Evolutionary conservation across 2,329 filamentous ascomycete species (phyloP), one percentile per base, ranked within the genome.

Genomic region (Beauveria medogensis): DNA sequence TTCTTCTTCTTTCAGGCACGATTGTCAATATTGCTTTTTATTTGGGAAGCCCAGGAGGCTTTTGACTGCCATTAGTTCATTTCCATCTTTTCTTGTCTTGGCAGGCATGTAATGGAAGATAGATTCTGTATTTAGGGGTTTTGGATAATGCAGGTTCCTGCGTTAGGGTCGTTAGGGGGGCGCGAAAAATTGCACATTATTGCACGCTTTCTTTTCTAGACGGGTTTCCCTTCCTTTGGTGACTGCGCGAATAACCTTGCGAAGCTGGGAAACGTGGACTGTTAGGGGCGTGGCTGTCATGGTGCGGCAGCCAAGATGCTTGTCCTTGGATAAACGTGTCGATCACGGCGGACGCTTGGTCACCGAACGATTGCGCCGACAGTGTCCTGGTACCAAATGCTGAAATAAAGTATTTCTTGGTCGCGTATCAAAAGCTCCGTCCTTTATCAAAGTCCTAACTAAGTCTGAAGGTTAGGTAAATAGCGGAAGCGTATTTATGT

Each of bases 1-100:
- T 34, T 20, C 59, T 63, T n/a, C 60, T 63, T 63, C 54, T 62
- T 55, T 58, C 61, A 37, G 47, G 51, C 48, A 54, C 44, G 60
- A 59, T 53, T 62, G 60, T 62, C 50, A 10, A 59, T 59, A 50
- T 41, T 62, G 37, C 12, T 9, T 44, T 62, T 58, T 59, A 48
- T 43, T 59, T 50, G 48, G 48, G 24, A 56, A 37, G 52, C 59
- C 59, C 59, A 56, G 59, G 59, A 56, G 59, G 59, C 52, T 51
- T 8, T 58, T 55, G 59, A 24, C 28, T 55, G 46, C 59, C 51
- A 43, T n/a, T 51, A 41, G 34, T 47, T 54, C 24, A 30, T 59
- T 53, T 47, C 43, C 44, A 34, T 28, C 43, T 58, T 41, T 48
- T 54, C 20, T 62, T 62, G 50, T 55, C 37, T 28, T 55, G 43